Percentiles rank a stretch among this genome's conserved stretches.
Conservation (phyloP, 176 grass and related monocot genomes). For the Rhynchospora tenuis region DNA sequence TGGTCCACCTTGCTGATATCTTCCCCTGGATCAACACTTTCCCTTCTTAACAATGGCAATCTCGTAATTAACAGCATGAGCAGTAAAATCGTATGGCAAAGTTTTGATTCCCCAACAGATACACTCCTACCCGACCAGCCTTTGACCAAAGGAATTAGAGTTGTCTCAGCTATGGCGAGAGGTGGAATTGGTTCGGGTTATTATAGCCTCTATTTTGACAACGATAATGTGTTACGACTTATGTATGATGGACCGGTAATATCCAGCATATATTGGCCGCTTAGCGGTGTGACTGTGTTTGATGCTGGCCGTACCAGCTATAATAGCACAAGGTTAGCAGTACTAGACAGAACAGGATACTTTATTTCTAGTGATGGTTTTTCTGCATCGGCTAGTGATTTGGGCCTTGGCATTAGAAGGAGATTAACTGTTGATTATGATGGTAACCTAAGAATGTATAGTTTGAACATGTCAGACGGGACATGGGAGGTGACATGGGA, state of each 20-base stretch:
- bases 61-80: conserved; percentile 30
- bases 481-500: conserved; percentile 43
- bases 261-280: conserved; percentile 49
- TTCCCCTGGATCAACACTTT: conserved; percentile 2
- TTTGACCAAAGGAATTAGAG: background rate
- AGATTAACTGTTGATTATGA: conserved; percentile 56
- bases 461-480: conserved; percentile 47
- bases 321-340: conserved; percentile 32
- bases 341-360: conserved; percentile 18
- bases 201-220: conserved; percentile 34
- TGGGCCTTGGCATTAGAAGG: background rate
- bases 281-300: background rate
- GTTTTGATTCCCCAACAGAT: conserved; percentile 42
- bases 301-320: conserved; percentile 13
- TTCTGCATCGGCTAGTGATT: conserved; percentile 11
- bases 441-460: conserved; percentile 78
- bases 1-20: conserved; percentile 39
- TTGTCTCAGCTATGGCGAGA: background rate
- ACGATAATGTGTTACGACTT: conserved; percentile 40
- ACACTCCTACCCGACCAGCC: conserved; percentile 38
- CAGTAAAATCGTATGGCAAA: conserved; percentile 36
- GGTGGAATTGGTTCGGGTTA: conserved; percentile 1
- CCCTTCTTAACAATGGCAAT: conserved; percentile 42
- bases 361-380: conserved; percentile 32
- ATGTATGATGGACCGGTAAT: conserved; percentile 38